Conservation (phyloP, 805 yeast species). For the Metschnikowia anglica region DNA sequence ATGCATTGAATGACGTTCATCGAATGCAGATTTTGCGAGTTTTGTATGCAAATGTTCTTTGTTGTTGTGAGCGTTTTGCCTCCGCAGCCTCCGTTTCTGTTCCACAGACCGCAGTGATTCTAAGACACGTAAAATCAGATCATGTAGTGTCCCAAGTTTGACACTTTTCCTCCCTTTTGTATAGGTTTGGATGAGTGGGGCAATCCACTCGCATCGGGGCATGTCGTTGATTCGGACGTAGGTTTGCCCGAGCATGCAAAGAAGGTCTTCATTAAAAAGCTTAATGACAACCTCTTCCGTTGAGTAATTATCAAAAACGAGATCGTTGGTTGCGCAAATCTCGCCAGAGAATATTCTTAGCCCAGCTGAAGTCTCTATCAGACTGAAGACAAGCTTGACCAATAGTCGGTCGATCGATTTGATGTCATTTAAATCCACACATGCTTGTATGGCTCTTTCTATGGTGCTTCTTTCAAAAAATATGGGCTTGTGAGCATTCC, state of each 20-base stretch:
- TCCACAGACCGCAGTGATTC: not conserved
- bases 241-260: slow-evolving; percentile 12
- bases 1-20: not conserved
- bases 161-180: not conserved
- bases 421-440: slow-evolving; percentile 27
- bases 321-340: not conserved
- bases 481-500: not conserved
- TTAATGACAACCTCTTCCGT: not conserved
- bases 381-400: slow-evolving; percentile 28
- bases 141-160: not conserved
- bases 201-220: slow-evolving; percentile 18
- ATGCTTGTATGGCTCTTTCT: slow-evolving; percentile 29
- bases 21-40: not conserved
- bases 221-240: slow-evolving; percentile 10
- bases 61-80: not conserved
- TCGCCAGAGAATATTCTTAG: slow-evolving; percentile 1
- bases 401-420: slow-evolving; percentile 35
- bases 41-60: not conserved
- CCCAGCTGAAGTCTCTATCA: slow-evolving; percentile 15
- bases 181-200: slow-evolving; percentile 8
- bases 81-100: not conserved
- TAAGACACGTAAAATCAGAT: not conserved
- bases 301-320: slow-evolving; percentile 1
- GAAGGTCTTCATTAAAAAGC: slow-evolving; percentile 13
- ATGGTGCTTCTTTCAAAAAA: slow-evolving; percentile 19